Percentiles rank a stretch among this genome's conserved stretches.
Evolutionary conservation across 768 basidiomycete genomes (phyloP).

Genomic region (Xerocomus potaroensis): DNA sequence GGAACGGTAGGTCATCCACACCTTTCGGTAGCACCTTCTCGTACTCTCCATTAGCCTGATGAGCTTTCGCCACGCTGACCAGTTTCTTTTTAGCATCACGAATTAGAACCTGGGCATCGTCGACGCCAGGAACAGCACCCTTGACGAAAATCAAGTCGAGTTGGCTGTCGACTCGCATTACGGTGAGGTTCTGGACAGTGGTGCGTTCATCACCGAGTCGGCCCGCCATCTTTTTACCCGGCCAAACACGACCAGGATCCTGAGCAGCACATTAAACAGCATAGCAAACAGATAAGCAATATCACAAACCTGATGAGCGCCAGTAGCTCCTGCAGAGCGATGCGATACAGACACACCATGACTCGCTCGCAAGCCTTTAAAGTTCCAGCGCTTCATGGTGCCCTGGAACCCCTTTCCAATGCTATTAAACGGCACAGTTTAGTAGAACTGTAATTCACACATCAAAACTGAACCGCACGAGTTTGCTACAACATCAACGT

Average conservation of each 20-base stretch:
- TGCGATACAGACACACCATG: constrained; percentile 97
- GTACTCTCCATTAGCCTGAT: constrained; percentile 66
- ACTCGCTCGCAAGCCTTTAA: constrained; percentile 85
- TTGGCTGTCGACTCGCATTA: constrained; percentile 80
- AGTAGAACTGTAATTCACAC: constrained; percentile 2
- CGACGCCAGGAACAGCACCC: constrained; percentile 87
- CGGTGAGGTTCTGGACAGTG: constrained; percentile 84
- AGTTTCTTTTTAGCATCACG: constrained; percentile 90
- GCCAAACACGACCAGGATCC: constrained; percentile 95
- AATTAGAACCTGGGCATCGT: constrained; percentile 82
- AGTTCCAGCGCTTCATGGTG: constrained; percentile 94
- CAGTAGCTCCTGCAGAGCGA: constrained; percentile 88
- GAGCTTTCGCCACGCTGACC: constrained; percentile 52
- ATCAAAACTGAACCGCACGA: constrained; percentile 52
- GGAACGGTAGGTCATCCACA: constrained; percentile 85
- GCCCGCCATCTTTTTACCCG: constrained; percentile 98
- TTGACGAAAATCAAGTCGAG: constrained; percentile 89
- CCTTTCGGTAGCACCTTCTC: constrained; percentile 80
- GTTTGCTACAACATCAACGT: constrained; percentile 85
- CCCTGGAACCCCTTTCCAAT: constrained; percentile 98
- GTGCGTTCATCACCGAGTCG: constrained; percentile 79
- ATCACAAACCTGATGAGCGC: constrained; percentile 80
- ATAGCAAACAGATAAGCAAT: neutral
- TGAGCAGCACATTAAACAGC: constrained; percentile 29
- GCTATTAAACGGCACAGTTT: constrained; percentile 38